Percentiles rank a stretch among this genome's conserved stretches.
phyloP scores from a whole-genome alignment of 2,329 filamentous ascomycete genomes.

The Tolypocladium ophioglossoides region DNA sequence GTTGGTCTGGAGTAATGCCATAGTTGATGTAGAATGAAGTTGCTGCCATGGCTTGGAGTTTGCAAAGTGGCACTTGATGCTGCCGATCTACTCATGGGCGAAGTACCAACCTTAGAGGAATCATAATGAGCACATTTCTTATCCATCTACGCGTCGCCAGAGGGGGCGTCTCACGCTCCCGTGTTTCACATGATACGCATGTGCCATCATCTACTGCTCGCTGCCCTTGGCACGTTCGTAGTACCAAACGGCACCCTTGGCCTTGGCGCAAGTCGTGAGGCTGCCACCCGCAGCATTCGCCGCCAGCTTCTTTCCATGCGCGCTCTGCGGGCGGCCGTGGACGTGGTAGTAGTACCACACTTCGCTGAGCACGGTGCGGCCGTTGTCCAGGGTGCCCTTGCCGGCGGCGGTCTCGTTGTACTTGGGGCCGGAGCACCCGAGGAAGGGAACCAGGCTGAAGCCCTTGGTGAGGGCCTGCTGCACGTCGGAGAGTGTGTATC shows the following conservation, averaged over 20 bases:
- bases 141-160: background rate
- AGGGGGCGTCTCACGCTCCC: background rate
- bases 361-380: conserved; percentile 47
- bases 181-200: background rate
- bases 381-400: conserved; percentile 40
- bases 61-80: background rate
- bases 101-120: no score
- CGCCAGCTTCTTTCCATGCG: conserved; percentile 30
- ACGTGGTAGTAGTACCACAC: conserved; percentile 59
- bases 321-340: conserved; percentile 44
- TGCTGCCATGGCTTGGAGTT: background rate
- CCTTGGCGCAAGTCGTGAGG: conserved; percentile 43
- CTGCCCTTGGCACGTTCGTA: conserved; percentile 33
- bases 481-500: conserved; percentile 42
- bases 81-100: background rate
- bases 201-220: conserved; percentile 6
- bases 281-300: conserved; percentile 35
- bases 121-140: no score
- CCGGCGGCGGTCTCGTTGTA: conserved; percentile 52
- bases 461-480: conserved; percentile 36
- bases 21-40: background rate
- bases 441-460: conserved; percentile 45
- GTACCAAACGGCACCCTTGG: conserved; percentile 42
- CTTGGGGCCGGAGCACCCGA: conserved; percentile 49
- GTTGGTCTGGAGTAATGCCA: background rate